phyloP scores from a whole-genome alignment of 345 rosid species.

The Hibiscus trionum region DNA sequence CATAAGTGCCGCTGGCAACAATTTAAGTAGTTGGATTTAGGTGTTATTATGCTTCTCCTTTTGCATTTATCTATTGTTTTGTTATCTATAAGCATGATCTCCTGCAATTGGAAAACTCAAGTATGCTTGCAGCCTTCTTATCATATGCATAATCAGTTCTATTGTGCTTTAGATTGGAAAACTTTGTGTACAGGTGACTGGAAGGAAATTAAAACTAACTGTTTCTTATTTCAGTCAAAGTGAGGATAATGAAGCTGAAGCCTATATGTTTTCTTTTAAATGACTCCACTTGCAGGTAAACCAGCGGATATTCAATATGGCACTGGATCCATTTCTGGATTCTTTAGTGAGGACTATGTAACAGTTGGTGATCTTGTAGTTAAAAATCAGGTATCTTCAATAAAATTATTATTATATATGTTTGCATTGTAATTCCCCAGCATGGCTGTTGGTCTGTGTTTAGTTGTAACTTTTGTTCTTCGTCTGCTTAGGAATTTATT shows the following conservation, averaged over 20 bases:
- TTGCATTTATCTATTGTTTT: not conserved
- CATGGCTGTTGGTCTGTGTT: not conserved
- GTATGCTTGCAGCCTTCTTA: not conserved
- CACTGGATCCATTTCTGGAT: constrained; percentile 77
- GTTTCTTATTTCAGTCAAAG: not conserved
- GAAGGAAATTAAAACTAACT: not conserved
- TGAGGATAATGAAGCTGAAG: not conserved
- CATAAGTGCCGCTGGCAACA: not conserved
- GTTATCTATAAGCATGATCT: not conserved
- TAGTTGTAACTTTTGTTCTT: not conserved
- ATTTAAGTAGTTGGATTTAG: not conserved
- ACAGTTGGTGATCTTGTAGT: constrained; percentile 74
- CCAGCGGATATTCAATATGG: constrained; percentile 73
- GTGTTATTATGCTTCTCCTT: not conserved
- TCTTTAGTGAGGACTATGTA: constrained; percentile 75
- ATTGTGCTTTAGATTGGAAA: not conserved
- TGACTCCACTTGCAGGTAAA: constrained; percentile 29
- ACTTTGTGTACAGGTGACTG: not conserved
- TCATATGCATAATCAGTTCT: not conserved
- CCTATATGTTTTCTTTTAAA: not conserved
- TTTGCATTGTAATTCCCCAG: not conserved
- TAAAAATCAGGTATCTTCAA: constrained; percentile 49
- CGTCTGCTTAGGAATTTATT: constrained; percentile 58
- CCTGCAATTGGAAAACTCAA: not conserved
- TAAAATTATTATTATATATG: not conserved